These are phyloP conservation scores for Diaporthe sp. DNA, from an alignment of 2,329 filamentous ascomycete genomes.

Conservation along the genomic window DNA sequence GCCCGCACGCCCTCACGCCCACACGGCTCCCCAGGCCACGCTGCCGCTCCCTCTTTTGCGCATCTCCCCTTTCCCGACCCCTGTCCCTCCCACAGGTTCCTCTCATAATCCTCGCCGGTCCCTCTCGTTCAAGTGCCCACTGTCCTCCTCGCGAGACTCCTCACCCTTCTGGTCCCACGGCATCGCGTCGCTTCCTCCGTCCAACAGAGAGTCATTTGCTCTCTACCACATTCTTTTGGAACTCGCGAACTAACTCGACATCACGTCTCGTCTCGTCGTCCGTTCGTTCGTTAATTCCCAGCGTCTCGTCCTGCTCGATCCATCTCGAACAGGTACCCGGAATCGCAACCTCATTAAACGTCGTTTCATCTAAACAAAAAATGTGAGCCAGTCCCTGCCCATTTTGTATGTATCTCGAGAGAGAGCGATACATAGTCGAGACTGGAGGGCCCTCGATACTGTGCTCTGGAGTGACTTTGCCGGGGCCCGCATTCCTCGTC, in stretches of 20 bases:
- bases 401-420: neutral
- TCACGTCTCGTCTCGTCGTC: slow-evolving; percentile 34
- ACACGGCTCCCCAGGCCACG: slow-evolving; percentile 28
- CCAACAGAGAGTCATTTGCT: slow-evolving; percentile 66
- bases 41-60: slow-evolving; percentile 28
- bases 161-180: slow-evolving; percentile 47
- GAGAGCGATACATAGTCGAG: neutral
- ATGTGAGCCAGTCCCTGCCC: slow-evolving; percentile 27
- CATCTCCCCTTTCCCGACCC: slow-evolving; percentile 31
- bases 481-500: slow-evolving; percentile 1
- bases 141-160: slow-evolving; percentile 42
- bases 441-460: neutral
- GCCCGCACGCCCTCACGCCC: slow-evolving; percentile 25
- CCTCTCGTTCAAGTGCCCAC: slow-evolving; percentile 45
- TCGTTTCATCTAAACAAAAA: slow-evolving; percentile 33
- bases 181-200: slow-evolving; percentile 52
- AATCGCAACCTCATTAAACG: slow-evolving; percentile 30
- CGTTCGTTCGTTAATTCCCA: slow-evolving; percentile 39
- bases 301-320: slow-evolving; percentile 14
- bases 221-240: slow-evolving; percentile 71
- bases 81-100: slow-evolving; percentile 34
- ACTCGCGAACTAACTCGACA: slow-evolving; percentile 41
- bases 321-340: slow-evolving; percentile 15
- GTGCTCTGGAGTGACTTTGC: neutral
- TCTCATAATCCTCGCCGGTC: slow-evolving; percentile 39